Base-by-base conservation (phyloP, 257 asterid genomes). In the Petunia secreta region DNA sequence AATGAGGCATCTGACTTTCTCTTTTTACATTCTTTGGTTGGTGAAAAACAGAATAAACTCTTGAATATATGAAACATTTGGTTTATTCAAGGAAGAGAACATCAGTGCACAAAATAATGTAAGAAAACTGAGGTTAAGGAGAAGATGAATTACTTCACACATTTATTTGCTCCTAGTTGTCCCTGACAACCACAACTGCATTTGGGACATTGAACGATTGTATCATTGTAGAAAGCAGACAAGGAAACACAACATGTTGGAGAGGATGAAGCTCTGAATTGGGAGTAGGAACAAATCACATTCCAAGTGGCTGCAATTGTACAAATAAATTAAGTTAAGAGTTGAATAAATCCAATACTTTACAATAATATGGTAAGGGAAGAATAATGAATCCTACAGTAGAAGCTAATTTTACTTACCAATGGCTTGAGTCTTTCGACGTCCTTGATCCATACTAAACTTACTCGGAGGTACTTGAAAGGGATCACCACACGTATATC, bases 211-310 rank as follows among this genome's bases (percentile, higher is more conserved):
- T 88, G 84, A 25, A 91, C 82, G 5, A 92, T 88, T 25, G 92
- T 86, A 7, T 81, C 63, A 63, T 82, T 87, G 86, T 94, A 94
- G 80, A 94, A 94, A 40, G 98, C 89, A n/a, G 98, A 91, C 59
- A 94, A 41, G 4, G 97, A 87, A 84, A 94, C 97, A 75, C 97
- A 92, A 60, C 97, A 94, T 0, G 85, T 87, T 6, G 97, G 97
- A 3, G 91, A 79, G 25, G 85, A 5, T n/a, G 94, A 85, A 57
- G 97, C 95, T 50, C 85, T 55, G 78, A 87, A 89, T 87, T 89
- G 98, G 41, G 97, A 94, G 75, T 88, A 92, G 16, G 92, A 83
- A 82, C 98, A 92, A 0, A 91, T 90, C 83, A 90, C 89, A 65
- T 94, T 90, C 92, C 93, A 90, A 11, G 97, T 91, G 1, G 82